Conservation (phyloP, 306 rosid species). For the Rubus parviflorus region DNA sequence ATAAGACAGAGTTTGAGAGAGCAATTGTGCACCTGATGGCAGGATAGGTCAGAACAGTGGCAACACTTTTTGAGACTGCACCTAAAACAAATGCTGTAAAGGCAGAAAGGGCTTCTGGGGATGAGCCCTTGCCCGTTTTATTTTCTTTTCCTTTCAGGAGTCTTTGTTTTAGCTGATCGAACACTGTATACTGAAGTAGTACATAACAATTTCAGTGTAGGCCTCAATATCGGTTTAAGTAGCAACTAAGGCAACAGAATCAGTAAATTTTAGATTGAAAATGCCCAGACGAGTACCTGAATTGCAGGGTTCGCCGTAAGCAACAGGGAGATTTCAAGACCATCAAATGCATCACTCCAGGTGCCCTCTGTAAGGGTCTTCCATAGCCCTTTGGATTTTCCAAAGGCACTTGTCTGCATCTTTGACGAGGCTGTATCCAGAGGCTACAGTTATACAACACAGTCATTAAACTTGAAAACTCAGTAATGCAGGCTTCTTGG, state of each 20-base stretch:
- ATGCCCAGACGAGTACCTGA: slow-evolving; percentile 53
- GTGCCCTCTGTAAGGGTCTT: slow-evolving; percentile 83
- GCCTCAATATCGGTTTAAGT: neutral
- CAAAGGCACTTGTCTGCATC: slow-evolving; percentile 96
- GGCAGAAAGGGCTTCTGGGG: slow-evolving; percentile 83
- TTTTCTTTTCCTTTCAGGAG: slow-evolving; percentile 45
- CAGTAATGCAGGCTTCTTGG: neutral
- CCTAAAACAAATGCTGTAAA: slow-evolving; percentile 75
- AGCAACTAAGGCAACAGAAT: neutral
- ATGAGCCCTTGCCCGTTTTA: slow-evolving; percentile 39
- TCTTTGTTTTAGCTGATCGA: slow-evolving; percentile 86
- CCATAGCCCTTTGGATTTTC: slow-evolving; percentile 90
- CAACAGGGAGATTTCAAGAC: slow-evolving; percentile 86
- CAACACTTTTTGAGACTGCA: slow-evolving; percentile 83
- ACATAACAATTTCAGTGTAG: slow-evolving; percentile 26
- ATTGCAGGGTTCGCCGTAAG: slow-evolving; percentile 95
- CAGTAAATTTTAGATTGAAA: neutral
- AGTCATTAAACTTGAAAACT: slow-evolving; percentile 34
- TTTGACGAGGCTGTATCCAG: slow-evolving; percentile 96
- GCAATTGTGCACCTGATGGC: slow-evolving; percentile 73
- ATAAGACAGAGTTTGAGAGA: slow-evolving; percentile 24
- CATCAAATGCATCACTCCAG: slow-evolving; percentile 94
- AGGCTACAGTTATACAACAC: slow-evolving; percentile 66
- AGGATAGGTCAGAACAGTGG: slow-evolving; percentile 88
- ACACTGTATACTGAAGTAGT: slow-evolving; percentile 79